These are phyloP conservation scores for Teunomyces panamensis DNA, from an alignment of 805 yeast genomes.

Conservation along the genomic window DNA sequence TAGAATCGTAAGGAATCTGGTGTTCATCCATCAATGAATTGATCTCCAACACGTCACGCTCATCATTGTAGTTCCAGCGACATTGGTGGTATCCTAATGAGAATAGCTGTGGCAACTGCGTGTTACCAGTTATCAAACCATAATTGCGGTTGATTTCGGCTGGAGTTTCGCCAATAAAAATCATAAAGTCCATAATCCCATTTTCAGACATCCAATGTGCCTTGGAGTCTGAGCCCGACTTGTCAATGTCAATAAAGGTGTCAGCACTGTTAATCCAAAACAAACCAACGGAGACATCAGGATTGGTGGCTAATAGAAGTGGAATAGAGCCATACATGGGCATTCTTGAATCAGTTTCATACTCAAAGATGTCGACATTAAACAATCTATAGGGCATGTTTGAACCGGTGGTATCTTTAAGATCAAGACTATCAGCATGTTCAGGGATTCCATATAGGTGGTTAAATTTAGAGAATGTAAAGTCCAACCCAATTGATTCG, in stretches of 20 bases:
- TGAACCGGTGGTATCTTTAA: slow-evolving; percentile 61
- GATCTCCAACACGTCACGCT: slow-evolving; percentile 77
- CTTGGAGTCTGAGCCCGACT: slow-evolving; percentile 29
- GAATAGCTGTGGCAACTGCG: slow-evolving; percentile 71
- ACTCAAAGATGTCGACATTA: slow-evolving; percentile 95
- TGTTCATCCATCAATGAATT: slow-evolving; percentile 65
- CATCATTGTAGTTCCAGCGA: slow-evolving; percentile 94
- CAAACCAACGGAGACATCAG: slow-evolving; percentile 61
- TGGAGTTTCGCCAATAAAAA: slow-evolving; percentile 62
- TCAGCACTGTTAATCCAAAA: slow-evolving; percentile 95
- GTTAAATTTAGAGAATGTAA: slow-evolving; percentile 55
- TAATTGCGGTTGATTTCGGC: slow-evolving; percentile 56
- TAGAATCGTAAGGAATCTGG: slow-evolving; percentile 81
- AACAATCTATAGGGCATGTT: slow-evolving; percentile 79
- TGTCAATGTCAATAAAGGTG: slow-evolving; percentile 75
- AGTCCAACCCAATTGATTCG: slow-evolving; percentile 82
- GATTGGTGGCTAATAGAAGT: slow-evolving; percentile 67
- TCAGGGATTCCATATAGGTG: slow-evolving; percentile 95
- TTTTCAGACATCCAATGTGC: slow-evolving; percentile 95
- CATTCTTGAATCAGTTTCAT: slow-evolving; percentile 73
- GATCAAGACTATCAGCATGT: slow-evolving; percentile 78
- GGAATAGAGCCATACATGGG: slow-evolving; percentile 98
- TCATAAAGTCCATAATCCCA: slow-evolving; percentile 74
- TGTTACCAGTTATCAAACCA: slow-evolving; percentile 68
- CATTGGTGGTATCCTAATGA: slow-evolving; percentile 93